phyloP scores from a whole-genome alignment of 148 eudicot species.

The Camellia sinensis region DNA sequence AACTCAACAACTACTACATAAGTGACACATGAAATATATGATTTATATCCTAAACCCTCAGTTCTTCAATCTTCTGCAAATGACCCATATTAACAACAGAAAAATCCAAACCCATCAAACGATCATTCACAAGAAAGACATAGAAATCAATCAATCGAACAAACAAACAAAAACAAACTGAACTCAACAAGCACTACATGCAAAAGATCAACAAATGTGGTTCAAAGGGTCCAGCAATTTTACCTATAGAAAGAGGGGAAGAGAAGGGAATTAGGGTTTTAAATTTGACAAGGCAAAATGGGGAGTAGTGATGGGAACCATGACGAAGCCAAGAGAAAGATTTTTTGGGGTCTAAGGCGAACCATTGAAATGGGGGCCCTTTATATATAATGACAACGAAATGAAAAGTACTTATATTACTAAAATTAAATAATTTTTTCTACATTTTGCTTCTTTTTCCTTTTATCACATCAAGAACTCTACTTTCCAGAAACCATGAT shows the following conservation, averaged over 20 bases:
- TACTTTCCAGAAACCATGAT: no score
- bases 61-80: conserved; percentile 6
- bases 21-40: conserved; percentile 56
- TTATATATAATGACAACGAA: no score
- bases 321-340: conserved; percentile 13
- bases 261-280: conserved; percentile 16
- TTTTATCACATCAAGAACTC: no score
- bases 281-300: neutral
- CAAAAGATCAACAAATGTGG: neutral
- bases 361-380: no score
- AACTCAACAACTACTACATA: neutral
- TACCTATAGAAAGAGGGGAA: neutral
- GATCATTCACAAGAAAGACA: neutral
- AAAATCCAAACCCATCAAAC: neutral
- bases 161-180: neutral
- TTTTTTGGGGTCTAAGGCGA: no score
- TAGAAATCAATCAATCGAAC: neutral
- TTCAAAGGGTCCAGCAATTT: neutral
- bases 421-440: no score
- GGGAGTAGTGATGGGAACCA: conserved; percentile 15
- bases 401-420: no score
- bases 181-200: neutral
- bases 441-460: no score
- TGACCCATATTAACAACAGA: neutral
- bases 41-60: conserved; percentile 8